These are phyloP conservation scores for Camelina hispida DNA, from an alignment of 345 rosid species.

Conservation along the genomic window DNA sequence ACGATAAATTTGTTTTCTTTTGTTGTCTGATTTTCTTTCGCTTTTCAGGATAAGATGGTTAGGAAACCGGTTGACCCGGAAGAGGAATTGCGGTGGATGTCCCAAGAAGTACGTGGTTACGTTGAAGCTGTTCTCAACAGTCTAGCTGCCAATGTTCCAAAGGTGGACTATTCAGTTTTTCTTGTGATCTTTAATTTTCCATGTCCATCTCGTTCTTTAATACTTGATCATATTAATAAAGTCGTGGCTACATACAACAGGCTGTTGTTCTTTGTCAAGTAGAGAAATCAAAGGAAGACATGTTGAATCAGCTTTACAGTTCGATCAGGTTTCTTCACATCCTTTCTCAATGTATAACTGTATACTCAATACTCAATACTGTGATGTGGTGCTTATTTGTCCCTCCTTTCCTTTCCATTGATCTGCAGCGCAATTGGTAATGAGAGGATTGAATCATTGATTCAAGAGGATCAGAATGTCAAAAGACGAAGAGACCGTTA, in stretches of 20 bases:
- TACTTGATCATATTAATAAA: background rate
- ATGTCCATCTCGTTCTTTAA: background rate
- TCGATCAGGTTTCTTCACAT: conserved; percentile 68
- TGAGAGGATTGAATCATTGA: conserved; percentile 77
- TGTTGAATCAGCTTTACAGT: conserved; percentile 93
- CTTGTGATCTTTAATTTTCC: background rate
- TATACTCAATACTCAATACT: background rate
- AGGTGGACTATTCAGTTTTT: conserved; percentile 48
- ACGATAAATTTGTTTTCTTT: conserved; percentile 26
- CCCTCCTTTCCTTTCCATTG: background rate
- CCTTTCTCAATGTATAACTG: conserved; percentile 1
- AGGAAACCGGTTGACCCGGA: conserved; percentile 89
- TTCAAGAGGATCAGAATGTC: conserved; percentile 89
- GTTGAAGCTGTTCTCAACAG: conserved; percentile 96
- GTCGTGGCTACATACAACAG: conserved; percentile 50
- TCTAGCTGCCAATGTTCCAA: conserved; percentile 91
- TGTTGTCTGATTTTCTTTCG: conserved; percentile 4
- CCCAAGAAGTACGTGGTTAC: conserved; percentile 97
- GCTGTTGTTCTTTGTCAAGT: conserved; percentile 99
- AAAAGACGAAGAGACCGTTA: conserved; percentile 74
- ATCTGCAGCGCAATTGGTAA: conserved; percentile 71
- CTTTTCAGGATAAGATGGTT: conserved; percentile 74
- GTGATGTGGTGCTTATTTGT: conserved; percentile 9
- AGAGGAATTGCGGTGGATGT: conserved; percentile 98
- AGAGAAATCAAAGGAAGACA: conserved; percentile 95